These are phyloP conservation scores for Blastocystis sp. DNA, from an alignment of 352 stramenopile genomes.

Conservation along the genomic window DNA sequence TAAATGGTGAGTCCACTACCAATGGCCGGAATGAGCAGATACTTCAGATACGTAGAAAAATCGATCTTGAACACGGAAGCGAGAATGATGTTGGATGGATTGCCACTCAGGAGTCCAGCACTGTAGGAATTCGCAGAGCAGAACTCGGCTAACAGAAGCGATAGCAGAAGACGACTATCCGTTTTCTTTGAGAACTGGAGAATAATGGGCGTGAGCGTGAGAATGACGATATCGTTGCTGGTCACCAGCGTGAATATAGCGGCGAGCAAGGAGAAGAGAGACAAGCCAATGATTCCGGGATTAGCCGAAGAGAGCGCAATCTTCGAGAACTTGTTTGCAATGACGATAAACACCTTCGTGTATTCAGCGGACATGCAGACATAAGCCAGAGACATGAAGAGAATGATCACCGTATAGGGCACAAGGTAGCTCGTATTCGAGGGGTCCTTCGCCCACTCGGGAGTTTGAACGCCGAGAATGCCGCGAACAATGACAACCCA, in stretches of 20 bases:
- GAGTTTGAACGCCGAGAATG: conserved; percentile 36
- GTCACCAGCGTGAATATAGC: conserved; percentile 68
- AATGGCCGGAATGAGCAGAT: conserved; percentile 65
- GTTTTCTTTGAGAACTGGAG: conserved; percentile 63
- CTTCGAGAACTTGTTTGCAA: conserved; percentile 72
- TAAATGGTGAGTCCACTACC: conserved; percentile 33
- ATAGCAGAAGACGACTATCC: conserved; percentile 30
- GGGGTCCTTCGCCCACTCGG: conserved; percentile 32
- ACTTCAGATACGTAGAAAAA: conserved; percentile 67
- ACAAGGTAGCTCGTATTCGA: conserved; percentile 59
- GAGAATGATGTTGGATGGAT: conserved; percentile 74
- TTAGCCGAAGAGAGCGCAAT: conserved; percentile 35
- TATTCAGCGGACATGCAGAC: conserved; percentile 66
- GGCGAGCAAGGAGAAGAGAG: conserved; percentile 56
- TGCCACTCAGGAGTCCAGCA: conserved; percentile 67
- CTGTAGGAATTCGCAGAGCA: conserved; percentile 69
- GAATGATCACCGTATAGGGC: conserved; percentile 65
- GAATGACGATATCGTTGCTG: conserved; percentile 72
- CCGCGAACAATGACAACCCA: conserved; percentile 63
- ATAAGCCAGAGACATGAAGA: conserved; percentile 71
- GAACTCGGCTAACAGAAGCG: conserved; percentile 67
- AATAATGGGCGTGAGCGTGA: conserved; percentile 72
- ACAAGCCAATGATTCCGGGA: conserved; percentile 65
- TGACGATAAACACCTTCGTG: conserved; percentile 61
- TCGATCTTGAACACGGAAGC: conserved; percentile 68